Evolutionary conservation across 164 flowering plant species (phyloP).

Genomic region (Platanus orientalis): DNA sequence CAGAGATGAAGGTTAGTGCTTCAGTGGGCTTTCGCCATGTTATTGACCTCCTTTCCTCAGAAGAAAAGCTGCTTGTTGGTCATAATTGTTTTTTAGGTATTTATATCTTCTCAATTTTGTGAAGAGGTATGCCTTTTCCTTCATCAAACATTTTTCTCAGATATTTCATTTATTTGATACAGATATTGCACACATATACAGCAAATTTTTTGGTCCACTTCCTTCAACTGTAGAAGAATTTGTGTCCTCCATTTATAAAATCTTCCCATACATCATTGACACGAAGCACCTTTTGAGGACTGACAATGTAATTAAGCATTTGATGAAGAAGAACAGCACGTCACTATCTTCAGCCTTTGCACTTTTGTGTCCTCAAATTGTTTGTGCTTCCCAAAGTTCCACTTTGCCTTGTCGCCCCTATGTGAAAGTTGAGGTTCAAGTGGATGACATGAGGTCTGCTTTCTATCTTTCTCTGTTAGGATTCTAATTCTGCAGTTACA

Average conservation of each 20-base stretch:
- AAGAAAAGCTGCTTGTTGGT: slow-evolving; percentile 81
- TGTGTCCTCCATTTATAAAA: slow-evolving; percentile 50
- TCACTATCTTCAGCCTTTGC: slow-evolving; percentile 77
- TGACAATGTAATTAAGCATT: slow-evolving; percentile 28
- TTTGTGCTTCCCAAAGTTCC: slow-evolving; percentile 22
- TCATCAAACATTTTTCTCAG: background rate
- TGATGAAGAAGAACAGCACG: slow-evolving; percentile 57
- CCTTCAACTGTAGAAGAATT: slow-evolving; percentile 72
- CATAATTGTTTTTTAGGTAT: slow-evolving; percentile 95
- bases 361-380: slow-evolving; percentile 62
- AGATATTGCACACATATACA: slow-evolving; percentile 85
- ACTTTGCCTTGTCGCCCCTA: slow-evolving; percentile 14
- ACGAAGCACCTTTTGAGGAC: slow-evolving; percentile 71
- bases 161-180: slow-evolving; percentile 18
- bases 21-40: slow-evolving; percentile 90
- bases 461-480: background rate
- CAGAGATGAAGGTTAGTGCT: slow-evolving; percentile 46
- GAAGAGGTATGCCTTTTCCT: background rate
- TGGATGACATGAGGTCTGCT: slow-evolving; percentile 75
- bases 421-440: slow-evolving; percentile 77
- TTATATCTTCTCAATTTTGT: slow-evolving; percentile 2
- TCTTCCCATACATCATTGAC: slow-evolving; percentile 64
- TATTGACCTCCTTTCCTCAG: slow-evolving; percentile 83
- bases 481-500: background rate
- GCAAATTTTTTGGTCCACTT: slow-evolving; percentile 78